These are phyloP conservation scores for Fusarium fujikuroi DNA, from an alignment of 2,329 filamentous ascomycete genomes.

Conservation along the genomic window DNA sequence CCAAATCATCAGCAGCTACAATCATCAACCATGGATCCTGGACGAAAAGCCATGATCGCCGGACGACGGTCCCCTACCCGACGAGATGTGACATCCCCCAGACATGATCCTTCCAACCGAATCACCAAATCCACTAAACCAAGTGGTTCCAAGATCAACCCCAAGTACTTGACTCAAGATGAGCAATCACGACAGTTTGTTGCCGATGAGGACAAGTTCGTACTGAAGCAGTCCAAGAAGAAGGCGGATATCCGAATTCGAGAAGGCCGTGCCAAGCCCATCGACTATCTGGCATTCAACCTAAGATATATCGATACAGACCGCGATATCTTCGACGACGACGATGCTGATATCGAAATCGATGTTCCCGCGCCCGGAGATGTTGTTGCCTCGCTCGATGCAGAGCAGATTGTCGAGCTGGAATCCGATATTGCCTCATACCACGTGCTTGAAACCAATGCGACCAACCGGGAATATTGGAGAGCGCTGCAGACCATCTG, in stretches of 20 bases:
- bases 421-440: constrained; percentile 86
- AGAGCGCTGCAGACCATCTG: constrained; percentile 88
- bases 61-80: constrained; percentile 56
- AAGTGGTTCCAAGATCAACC: constrained; percentile 44
- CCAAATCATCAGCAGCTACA: background rate
- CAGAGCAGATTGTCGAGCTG: constrained; percentile 76
- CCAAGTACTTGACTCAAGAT: constrained; percentile 74
- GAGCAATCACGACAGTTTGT: constrained; percentile 86
- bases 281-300: constrained; percentile 93
- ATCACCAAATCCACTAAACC: constrained; percentile 61
- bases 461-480: constrained; percentile 89
- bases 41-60: constrained; percentile 64
- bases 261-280: constrained; percentile 88
- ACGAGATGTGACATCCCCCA: constrained; percentile 65
- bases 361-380: constrained; percentile 82
- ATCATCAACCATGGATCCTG: constrained; percentile 62
- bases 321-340: constrained; percentile 86
- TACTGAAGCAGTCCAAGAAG: constrained; percentile 96
- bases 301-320: constrained; percentile 88
- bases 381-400: constrained; percentile 79
- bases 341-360: constrained; percentile 77
- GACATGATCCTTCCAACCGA: constrained; percentile 65
- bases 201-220: constrained; percentile 94
- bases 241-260: constrained; percentile 95
- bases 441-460: constrained; percentile 80